These are phyloP conservation scores for Musa schizocarpa DNA, from an alignment of 176 grass and related monocot species.

Conservation along the genomic window DNA sequence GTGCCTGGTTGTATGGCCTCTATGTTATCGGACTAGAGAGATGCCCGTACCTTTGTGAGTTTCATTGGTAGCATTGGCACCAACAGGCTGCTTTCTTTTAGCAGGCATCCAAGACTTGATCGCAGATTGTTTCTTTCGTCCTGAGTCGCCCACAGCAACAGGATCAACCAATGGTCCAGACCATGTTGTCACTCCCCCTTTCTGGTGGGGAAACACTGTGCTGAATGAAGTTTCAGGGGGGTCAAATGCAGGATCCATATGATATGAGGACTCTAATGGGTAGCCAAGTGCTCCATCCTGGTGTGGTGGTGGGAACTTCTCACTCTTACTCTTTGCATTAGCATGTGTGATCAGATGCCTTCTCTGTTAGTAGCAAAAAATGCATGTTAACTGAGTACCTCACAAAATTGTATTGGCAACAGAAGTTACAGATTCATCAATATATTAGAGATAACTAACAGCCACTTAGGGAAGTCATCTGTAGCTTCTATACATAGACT, in stretches of 20 bases:
- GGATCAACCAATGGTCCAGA: conserved; percentile 11
- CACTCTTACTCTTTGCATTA: conserved; percentile 17
- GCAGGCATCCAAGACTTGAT: background rate
- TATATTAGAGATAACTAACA: too few relatives aligned
- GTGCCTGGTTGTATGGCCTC: background rate
- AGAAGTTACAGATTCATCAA: background rate
- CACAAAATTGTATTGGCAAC: background rate
- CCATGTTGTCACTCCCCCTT: conserved; percentile 4
- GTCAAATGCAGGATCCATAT: conserved; percentile 8
- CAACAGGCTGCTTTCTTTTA: conserved; percentile 3
- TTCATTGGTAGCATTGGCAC: background rate
- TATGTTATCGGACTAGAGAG: background rate
- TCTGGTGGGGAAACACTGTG: conserved; percentile 1
- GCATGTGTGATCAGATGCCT: conserved; percentile 10
- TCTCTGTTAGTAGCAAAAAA: background rate
- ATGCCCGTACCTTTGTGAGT: background rate
- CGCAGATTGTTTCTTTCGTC: conserved; percentile 5
- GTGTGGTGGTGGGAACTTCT: conserved; percentile 13
- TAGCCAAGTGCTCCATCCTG: conserved; percentile 14
- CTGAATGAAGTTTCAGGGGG: conserved; percentile 1
- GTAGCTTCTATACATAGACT: too few relatives aligned
- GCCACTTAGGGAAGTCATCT: too few relatives aligned
- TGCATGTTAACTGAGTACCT: background rate
- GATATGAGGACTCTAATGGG: background rate
- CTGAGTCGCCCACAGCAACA: background rate